Base-by-base conservation (phyloP, 23 red algal species). In the Gracilariopsis chorda region DNA sequence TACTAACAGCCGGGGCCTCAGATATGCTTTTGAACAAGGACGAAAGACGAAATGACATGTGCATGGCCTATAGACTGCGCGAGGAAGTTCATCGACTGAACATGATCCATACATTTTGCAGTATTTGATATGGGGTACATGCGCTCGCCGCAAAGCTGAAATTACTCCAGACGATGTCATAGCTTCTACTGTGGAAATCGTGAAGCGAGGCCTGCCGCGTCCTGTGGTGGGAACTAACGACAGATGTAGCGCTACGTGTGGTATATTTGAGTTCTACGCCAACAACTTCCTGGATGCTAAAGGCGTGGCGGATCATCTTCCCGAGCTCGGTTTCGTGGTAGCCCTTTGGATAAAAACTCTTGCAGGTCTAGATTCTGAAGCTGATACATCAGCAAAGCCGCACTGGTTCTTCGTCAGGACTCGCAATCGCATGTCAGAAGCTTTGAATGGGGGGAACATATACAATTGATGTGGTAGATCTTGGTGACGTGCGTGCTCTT, bases 331-430 rank as follows among this genome's bases (percentile, higher is more conserved):
- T 70, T 96, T 96, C 20, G 42, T 92, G 10, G 94, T 96, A 19
- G 92, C 94, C n/a, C 71, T 96, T 12, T 96, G 94, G 94, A 67
- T 96, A 9, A 72, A 61, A 7, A 87, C 94, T 20, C 92, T 96
- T 92, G 79, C 88, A 14, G 53, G 72, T 65, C 43, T 70, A 67
- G 48, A 91, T 30, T 90, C 86, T 27, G 33, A 42, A 51, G 80
- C 87, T 6, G 45, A 86, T 67, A 43, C 36, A 25, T 10, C 24
- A 41, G 48, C 32, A 45, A 80, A 52, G 20, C 67, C 59, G 8
- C 62, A 47, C 33, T 45, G 44, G 69, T 96, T 86, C 41, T 91
- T 87, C 48, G 77, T 64, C 17, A 71, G 41, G 23, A 68, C 30
- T 20, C n/a, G 25, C 4, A 34, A 56, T 37, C 69, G 86, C 24